Evolutionary conservation across 495 filamentous ascomycete species (phyloP).

Genomic region (Chaetomium tenue): DNA sequence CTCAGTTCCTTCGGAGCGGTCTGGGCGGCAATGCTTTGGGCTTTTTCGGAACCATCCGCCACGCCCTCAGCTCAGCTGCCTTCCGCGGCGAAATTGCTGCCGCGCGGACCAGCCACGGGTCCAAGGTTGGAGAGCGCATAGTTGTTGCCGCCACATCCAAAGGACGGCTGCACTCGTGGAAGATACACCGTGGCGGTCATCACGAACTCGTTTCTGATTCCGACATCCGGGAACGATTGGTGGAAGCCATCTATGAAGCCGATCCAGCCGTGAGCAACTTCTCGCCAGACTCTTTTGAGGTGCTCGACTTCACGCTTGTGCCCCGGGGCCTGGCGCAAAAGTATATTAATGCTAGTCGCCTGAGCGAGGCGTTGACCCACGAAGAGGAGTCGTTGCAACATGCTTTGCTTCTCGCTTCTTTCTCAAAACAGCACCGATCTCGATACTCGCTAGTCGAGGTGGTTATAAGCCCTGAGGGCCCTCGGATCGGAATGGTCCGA

Average conservation of each 20-base stretch:
- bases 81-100: slow-evolving; percentile 74
- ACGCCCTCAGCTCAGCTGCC: slow-evolving; percentile 61
- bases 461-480: slow-evolving; percentile 37
- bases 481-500: slow-evolving; percentile 54
- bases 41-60: slow-evolving; percentile 73
- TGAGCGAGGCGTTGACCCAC: slow-evolving; percentile 40
- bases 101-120: slow-evolving; percentile 64
- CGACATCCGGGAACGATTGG: slow-evolving; percentile 39
- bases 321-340: slow-evolving; percentile 44
- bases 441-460: slow-evolving; percentile 49
- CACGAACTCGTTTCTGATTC: slow-evolving; percentile 53
- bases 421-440: slow-evolving; percentile 35
- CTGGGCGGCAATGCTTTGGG: slow-evolving; percentile 53
- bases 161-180: slow-evolving; percentile 79
- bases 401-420: slow-evolving; percentile 42
- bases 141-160: slow-evolving; percentile 71
- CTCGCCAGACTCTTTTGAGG: slow-evolving; percentile 44
- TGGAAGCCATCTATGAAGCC: slow-evolving; percentile 36
- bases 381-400: slow-evolving; percentile 49
- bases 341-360: slow-evolving; percentile 42
- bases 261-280: slow-evolving; percentile 30
- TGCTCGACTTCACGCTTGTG: slow-evolving; percentile 51
- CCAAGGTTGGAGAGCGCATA: slow-evolving; percentile 78
- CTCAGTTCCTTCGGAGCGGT: slow-evolving; percentile 67
- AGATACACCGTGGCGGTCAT: slow-evolving; percentile 77